These are phyloP conservation scores for Trichophyton benhamiae DNA, from an alignment of 2,329 filamentous ascomycete genomes.

Conservation along the genomic window DNA sequence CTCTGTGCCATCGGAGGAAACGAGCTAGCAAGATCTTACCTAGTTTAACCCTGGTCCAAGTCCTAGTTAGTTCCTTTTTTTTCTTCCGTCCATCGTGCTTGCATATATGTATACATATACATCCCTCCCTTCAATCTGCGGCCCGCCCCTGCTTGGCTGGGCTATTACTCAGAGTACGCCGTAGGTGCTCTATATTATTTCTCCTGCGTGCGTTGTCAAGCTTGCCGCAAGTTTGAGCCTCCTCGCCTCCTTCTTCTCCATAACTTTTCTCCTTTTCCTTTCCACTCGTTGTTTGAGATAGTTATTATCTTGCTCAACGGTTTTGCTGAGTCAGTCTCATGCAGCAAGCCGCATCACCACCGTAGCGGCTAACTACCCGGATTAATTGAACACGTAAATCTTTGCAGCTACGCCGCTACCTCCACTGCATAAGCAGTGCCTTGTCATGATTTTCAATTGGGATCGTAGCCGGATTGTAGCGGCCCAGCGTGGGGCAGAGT, in stretches of 20 bases:
- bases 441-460: constrained; percentile 2
- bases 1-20: not conserved
- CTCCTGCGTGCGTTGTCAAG: not conserved
- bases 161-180: not conserved
- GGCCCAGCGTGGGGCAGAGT: constrained; percentile 1
- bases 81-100: not conserved
- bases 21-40: constrained; percentile 2
- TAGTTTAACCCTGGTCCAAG: not conserved
- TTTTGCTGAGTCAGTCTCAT: not conserved
- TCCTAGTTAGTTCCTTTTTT: not conserved
- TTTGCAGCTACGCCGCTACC: not conserved
- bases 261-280: not conserved
- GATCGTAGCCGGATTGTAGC: not conserved
- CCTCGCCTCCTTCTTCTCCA: not conserved
- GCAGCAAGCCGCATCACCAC: not conserved
- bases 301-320: not conserved
- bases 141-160: constrained; percentile 2
- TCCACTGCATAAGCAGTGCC: not conserved
- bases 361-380: not conserved
- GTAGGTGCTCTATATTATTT: not conserved
- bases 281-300: not conserved
- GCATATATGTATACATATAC: not conserved
- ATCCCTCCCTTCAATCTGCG: not conserved
- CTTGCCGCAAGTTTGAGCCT: not conserved
- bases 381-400: not conserved